These are phyloP conservation scores for Podospora pseudopauciseta DNA, from an alignment of 495 filamentous ascomycete genomes.

Conservation along the genomic window DNA sequence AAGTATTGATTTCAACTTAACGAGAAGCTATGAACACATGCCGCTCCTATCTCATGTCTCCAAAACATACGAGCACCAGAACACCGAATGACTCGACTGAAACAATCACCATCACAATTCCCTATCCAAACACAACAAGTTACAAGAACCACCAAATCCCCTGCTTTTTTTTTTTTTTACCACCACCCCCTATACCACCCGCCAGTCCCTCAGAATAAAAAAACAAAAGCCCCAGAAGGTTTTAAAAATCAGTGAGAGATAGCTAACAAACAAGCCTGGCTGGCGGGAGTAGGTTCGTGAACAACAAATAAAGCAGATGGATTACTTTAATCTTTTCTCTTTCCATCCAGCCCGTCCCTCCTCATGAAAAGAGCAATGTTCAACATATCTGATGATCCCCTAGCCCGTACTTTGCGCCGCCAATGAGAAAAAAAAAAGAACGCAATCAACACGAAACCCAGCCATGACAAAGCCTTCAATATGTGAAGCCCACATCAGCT, in stretches of 20 bases:
- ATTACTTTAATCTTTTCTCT: constrained; percentile 7
- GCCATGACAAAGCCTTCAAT: neutral
- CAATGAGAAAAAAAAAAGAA: constrained; percentile 6
- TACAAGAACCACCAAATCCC: neutral
- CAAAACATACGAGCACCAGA: neutral
- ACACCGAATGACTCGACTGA: neutral
- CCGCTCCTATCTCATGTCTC: neutral
- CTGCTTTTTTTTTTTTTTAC: neutral
- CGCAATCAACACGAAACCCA: neutral
- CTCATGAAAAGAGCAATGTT: neutral
- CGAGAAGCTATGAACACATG: neutral
- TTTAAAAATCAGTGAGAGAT: no score
- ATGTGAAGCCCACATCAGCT: neutral
- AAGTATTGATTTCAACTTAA: neutral
- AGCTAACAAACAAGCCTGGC: neutral
- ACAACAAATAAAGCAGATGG: neutral
- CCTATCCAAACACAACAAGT: neutral
- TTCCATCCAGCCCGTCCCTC: neutral
- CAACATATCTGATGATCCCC: neutral
- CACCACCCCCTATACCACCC: neutral
- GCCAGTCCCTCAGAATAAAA: neutral
- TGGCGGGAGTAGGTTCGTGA: neutral
- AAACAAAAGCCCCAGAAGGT: no score
- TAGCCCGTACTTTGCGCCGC: neutral
- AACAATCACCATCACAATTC: neutral